Evolutionary conservation across 352 stramenopile genomes (phyloP), one percentile per base, ranked within the genome.

Genomic region (Halophytophthora polymorphica): DNA sequence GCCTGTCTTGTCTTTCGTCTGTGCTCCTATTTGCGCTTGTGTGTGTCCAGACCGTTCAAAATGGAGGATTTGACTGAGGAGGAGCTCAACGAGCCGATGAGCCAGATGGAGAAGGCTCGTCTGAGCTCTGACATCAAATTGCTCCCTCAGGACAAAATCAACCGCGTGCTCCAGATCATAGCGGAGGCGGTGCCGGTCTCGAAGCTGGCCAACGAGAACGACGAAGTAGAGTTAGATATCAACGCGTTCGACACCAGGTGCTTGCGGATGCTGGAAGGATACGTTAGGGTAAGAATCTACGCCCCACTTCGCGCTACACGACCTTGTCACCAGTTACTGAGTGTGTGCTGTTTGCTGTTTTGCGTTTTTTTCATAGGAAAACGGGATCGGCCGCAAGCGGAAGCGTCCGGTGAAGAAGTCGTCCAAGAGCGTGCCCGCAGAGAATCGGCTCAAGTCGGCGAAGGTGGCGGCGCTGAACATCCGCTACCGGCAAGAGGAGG

Each of bases 61-160:
- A 95, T 95, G 84, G 81, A 92, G 46, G 84, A 95, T 64, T 59
- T 95, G 51, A 95, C 84, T 8, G 84, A 95, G 43, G 84, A 95
- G 45, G 81, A 95, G 52, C 67, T 95, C 3, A 90, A 88, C 29
- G 78, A 92, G 50, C 83, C 85, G 17, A 93, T 95, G 85, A 88
- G 77, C 23, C 76, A 90, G 43, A 73, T 77, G 39, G 85, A 95
- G 34, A 95, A 93, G 56, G 79, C 79, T 40, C 79, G 82, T 11
- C 58, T 95, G 34, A 88, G 82, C 49, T 68, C 74, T 7, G 85
- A 95, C 23, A 90, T 95, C 37, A 85, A 85, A 49, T 64, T 82
- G 17, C 67, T 95, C 8, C 82, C 85, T 0, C 77, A 91, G 58
- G 83, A 95, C 45, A 95, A 95, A 47, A 90, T 95, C 51, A 92